These are phyloP conservation scores for Crucibulum laeve DNA, from an alignment of 768 basidiomycete species.

Conservation along the genomic window DNA sequence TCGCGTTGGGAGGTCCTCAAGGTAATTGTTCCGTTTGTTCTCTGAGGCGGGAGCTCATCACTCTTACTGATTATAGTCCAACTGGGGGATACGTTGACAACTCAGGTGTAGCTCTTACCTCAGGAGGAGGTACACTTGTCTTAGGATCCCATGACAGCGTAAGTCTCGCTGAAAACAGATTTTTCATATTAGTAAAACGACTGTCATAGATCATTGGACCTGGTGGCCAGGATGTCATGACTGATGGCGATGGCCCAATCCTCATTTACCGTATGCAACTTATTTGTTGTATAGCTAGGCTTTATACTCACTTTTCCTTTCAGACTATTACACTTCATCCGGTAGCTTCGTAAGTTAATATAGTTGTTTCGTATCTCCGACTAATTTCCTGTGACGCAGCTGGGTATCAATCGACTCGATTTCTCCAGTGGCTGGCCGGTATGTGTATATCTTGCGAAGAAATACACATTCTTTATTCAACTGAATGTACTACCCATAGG, in stretches of 20 bases:
- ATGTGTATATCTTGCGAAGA: conserved; percentile 6
- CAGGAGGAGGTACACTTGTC: conserved; percentile 51
- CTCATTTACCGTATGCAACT: conserved; percentile 42
- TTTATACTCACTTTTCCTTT: neutral
- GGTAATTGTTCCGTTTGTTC: conserved; percentile 22
- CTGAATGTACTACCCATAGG: neutral
- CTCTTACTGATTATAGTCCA: conserved; percentile 20
- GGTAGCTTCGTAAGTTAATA: conserved; percentile 32
- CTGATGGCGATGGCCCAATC: conserved; percentile 40
- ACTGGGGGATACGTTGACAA: conserved; percentile 44
- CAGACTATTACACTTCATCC: conserved; percentile 47
- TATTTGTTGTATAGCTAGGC: conserved; percentile 1
- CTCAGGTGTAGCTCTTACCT: conserved; percentile 35
- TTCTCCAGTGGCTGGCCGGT: conserved; percentile 51
- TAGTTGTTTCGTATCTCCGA: neutral
- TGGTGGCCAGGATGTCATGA: conserved; percentile 48
- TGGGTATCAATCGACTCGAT: conserved; percentile 42
- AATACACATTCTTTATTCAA: neutral
- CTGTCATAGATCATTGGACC: conserved; percentile 40
- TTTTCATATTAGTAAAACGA: neutral
- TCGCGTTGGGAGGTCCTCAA: conserved; percentile 45
- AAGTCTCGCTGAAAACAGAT: conserved; percentile 6
- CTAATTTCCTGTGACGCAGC: conserved; percentile 13
- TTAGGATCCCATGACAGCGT: conserved; percentile 39
- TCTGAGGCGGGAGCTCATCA: neutral